A percentile compares a stretch with the other conserved stretches of the same genome.
Conservation (phyloP, 768 basidiomycete species). For the Filobasidium floriforme region DNA sequence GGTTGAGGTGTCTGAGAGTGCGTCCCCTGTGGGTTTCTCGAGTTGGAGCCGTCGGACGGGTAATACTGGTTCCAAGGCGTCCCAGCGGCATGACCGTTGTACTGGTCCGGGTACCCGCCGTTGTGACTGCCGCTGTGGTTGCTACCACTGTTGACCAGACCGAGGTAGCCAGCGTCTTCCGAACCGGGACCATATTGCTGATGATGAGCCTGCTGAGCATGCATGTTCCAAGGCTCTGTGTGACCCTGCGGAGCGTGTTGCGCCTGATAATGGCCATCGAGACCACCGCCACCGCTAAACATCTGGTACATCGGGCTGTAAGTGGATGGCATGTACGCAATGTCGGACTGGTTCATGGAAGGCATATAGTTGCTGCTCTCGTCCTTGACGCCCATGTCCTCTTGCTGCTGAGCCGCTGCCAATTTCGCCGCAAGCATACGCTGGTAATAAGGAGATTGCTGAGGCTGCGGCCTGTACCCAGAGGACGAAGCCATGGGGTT, state of each 20-base stretch:
- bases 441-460: slow-evolving; percentile 20
- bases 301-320: slow-evolving; percentile 23
- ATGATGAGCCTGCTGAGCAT: neutral
- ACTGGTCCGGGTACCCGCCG: neutral
- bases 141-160: neutral
- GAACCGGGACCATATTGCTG: neutral
- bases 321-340: slow-evolving; percentile 17
- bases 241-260: slow-evolving; percentile 11
- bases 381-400: slow-evolving; percentile 4
- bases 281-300: slow-evolving; percentile 4
- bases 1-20: neutral
- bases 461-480: slow-evolving; percentile 18
- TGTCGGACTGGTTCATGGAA: slow-evolving; percentile 3
- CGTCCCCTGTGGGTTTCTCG: neutral
- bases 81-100: neutral
- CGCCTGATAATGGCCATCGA: slow-evolving; percentile 9
- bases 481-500: neutral
- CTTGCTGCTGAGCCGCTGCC: slow-evolving; percentile 9
- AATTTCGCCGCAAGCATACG: slow-evolving; percentile 21
- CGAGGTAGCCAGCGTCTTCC: neutral
- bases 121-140: neutral
- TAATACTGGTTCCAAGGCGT: neutral
- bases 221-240: neutral
- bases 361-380: slow-evolving; percentile 6
- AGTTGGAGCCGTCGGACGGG: neutral